A percentile compares a stretch with the other conserved stretches of the same genome.
These are phyloP conservation scores for Xanthoparmelia taractica DNA, from an alignment of 495 filamentous ascomycete species.

Conservation along the genomic window DNA sequence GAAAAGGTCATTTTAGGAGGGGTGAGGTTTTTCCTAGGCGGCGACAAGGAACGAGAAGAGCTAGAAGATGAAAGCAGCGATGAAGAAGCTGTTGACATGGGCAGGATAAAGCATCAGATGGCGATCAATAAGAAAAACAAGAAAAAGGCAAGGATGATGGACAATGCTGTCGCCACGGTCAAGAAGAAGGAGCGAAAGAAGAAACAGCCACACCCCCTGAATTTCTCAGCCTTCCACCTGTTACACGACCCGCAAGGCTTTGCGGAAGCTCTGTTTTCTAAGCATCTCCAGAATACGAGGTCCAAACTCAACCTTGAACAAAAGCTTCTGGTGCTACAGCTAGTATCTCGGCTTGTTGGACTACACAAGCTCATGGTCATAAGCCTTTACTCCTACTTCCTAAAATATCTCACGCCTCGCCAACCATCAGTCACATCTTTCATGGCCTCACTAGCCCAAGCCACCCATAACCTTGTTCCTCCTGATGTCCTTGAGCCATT, in stretches of 20 bases:
- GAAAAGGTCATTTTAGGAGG: conserved; percentile 83
- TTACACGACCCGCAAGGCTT: conserved; percentile 94
- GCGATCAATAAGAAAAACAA: conserved; percentile 93
- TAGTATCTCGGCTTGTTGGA: conserved; percentile 84
- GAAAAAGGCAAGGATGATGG: conserved; percentile 70
- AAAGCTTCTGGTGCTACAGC: conserved; percentile 77
- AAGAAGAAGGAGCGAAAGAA: conserved; percentile 84
- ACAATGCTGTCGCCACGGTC: conserved; percentile 67
- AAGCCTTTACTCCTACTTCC: conserved; percentile 77
- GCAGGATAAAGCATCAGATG: conserved; percentile 70
- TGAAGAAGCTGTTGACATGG: conserved; percentile 69
- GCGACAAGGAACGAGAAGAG: conserved; percentile 90
- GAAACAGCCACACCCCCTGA: conserved; percentile 73
- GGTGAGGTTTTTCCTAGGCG: conserved; percentile 90
- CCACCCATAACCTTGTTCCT: conserved; percentile 82
- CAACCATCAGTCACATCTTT: conserved; percentile 93
- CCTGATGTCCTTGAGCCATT: conserved; percentile 90
- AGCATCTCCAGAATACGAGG: conserved; percentile 81
- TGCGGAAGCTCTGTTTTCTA: conserved; percentile 81
- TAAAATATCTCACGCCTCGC: conserved; percentile 77
- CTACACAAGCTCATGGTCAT: conserved; percentile 85
- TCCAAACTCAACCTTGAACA: conserved; percentile 84
- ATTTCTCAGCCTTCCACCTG: conserved; percentile 97
- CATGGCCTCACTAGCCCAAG: conserved; percentile 85
- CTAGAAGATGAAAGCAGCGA: conserved; percentile 82